Base-by-base conservation (phyloP, 106 monocot species). In the Apostasia ramifera region DNA sequence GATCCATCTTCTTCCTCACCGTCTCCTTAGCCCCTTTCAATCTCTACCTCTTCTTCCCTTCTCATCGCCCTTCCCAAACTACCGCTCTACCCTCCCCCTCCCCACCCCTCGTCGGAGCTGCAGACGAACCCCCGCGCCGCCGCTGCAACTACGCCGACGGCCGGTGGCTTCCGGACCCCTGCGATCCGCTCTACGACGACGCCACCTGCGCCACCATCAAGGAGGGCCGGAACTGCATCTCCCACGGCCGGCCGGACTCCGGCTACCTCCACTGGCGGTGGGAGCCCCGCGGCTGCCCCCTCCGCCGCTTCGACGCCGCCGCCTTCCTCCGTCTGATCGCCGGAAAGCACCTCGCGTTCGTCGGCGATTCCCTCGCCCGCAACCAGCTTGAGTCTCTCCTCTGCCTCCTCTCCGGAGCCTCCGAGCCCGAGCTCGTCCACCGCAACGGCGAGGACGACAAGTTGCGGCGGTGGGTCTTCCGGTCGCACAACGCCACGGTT, bases 381-480 rank as follows among this genome's bases (percentile, higher is more conserved):
- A 93, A 93, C 73, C 93, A 93, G 75, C 45, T 75, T 0, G 93
- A 93, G 58, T 93, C 89, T 59, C 93, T 93, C 64, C 78, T 89
- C 70, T 89, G 93, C 71, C 86, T 93, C 53, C 84, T 89, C 26
- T 72, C 89, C 39, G 14, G 79, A 44, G 55, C 61, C 1, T 62
- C 79, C 1, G 67, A 61, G 13, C 86, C 93, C 5, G 42, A 59
- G 0, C 82, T 93, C 14, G 75, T 86, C 61, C 78, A 89, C 84
- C 47, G 59, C 53, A 53, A 56, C 46, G 79, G 76, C 38, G 80
- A 83, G 8, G 84, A 86, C 11, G 78, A 78, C 72, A 86, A 74
- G 55, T 86, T 86, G 71, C 77, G 93, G 15, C 73, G 83, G 61
- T 93, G 93, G 93, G 7, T 52, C 1, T 89, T 93, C 73, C 59